Evolutionary conservation across 768 basidiomycete genomes (phyloP).

Genomic region (Crepidotus variabilis): DNA sequence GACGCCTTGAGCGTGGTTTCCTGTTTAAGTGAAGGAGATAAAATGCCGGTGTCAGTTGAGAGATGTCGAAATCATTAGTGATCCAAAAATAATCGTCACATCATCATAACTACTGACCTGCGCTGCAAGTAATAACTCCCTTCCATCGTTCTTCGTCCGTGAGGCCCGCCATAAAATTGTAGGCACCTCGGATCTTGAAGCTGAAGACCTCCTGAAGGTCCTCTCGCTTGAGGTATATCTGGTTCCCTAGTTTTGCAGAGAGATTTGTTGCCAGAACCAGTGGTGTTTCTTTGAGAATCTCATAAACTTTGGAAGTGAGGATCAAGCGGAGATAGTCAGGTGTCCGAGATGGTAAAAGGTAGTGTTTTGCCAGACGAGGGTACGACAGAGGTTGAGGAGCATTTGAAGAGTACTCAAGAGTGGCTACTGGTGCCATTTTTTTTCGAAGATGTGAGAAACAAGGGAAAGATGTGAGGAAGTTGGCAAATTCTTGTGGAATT

Average conservation of each 20-base stretch:
- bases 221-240: slow-evolving; percentile 96
- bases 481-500: neutral
- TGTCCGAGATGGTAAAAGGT: slow-evolving; percentile 58
- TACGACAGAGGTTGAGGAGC: slow-evolving; percentile 66
- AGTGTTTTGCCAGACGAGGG: slow-evolving; percentile 64
- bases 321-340: slow-evolving; percentile 90
- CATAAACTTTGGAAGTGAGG: slow-evolving; percentile 87
- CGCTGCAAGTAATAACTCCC: slow-evolving; percentile 96
- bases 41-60: neutral
- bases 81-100: slow-evolving; percentile 10
- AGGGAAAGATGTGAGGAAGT: neutral
- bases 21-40: slow-evolving; percentile 35
- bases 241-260: slow-evolving; percentile 83
- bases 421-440: slow-evolving; percentile 43
- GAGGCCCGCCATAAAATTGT: slow-evolving; percentile 95
- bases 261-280: slow-evolving; percentile 84
- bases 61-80: slow-evolving; percentile 1
- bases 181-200: slow-evolving; percentile 98
- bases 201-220: slow-evolving; percentile 97
- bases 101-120: slow-evolving; percentile 76
- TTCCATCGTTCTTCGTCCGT: slow-evolving; percentile 91
- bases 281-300: slow-evolving; percentile 85
- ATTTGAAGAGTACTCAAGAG: slow-evolving; percentile 64
- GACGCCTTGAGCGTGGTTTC: slow-evolving; percentile 98
- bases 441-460: slow-evolving; percentile 6